Conservation (phyloP, 495 filamentous ascomycete species). For the Sordaria brevicollis region DNA sequence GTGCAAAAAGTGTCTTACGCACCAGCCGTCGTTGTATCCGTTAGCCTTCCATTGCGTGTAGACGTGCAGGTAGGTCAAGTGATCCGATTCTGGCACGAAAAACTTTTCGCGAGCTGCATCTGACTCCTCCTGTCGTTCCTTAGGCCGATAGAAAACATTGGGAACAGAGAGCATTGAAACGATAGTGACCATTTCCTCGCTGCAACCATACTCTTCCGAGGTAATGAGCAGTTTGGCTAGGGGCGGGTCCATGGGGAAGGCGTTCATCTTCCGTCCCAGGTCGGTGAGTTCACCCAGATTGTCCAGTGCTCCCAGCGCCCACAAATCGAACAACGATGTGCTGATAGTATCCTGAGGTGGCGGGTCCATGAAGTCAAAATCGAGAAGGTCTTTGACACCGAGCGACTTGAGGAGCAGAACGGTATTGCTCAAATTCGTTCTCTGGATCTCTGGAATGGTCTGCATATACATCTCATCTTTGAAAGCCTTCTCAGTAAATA, state of each 20-base stretch:
- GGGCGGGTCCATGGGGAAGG: conserved; percentile 93
- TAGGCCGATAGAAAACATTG: conserved; percentile 93
- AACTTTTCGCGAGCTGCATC: conserved; percentile 97
- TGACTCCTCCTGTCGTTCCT: conserved; percentile 93
- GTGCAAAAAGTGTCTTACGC: conserved; percentile 83
- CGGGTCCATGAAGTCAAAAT: conserved; percentile 99
- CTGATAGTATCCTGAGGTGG: conserved; percentile 97
- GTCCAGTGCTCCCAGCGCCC: conserved; percentile 89
- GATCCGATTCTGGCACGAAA: conserved; percentile 95
- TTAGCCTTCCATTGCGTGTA: conserved; percentile 94
- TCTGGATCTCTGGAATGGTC: conserved; percentile 96
- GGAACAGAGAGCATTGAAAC: conserved; percentile 97
- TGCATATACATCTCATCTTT: conserved; percentile 96
- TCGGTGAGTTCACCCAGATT: conserved; percentile 87
- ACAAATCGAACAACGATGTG: conserved; percentile 94
- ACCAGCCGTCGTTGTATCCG: conserved; percentile 85
- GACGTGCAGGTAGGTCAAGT: conserved; percentile 90
- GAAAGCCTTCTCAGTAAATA: conserved; percentile 92
- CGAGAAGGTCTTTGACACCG: conserved; percentile 86
- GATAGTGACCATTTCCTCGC: conserved; percentile 96
- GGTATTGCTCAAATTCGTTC: conserved; percentile 91
- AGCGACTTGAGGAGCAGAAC: conserved; percentile 90
- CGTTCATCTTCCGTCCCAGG: conserved; percentile 86
- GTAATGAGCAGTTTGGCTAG: conserved; percentile 92
- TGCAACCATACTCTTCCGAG: conserved; percentile 75